Percentiles rank a stretch among this genome's conserved stretches.
These are phyloP conservation scores for Dalbergia oliveri DNA, from an alignment of 306 rosid genomes.

Conservation along the genomic window DNA sequence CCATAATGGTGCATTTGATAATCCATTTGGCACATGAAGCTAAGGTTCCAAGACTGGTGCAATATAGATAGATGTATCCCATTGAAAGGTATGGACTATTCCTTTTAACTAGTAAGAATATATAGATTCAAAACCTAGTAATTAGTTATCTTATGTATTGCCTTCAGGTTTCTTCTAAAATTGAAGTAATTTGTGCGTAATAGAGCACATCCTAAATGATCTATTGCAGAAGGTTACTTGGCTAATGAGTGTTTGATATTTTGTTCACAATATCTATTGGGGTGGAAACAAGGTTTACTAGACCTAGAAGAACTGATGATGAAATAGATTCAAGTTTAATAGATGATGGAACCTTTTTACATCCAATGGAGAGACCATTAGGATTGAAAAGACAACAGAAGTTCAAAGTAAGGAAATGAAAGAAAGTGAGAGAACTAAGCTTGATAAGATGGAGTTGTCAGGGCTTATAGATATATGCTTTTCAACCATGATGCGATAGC, in stretches of 20 bases:
- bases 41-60: not conserved
- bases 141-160: too few relatives aligned
- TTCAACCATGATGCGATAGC: not conserved
- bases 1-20: not conserved
- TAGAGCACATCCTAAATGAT: not conserved
- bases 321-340: not conserved
- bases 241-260: not conserved
- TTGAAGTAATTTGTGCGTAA: not conserved
- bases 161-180: not conserved
- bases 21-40: constrained; percentile 2
- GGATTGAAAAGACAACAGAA: not conserved
- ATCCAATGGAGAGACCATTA: not conserved
- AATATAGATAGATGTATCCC: constrained; percentile 2
- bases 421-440: not conserved
- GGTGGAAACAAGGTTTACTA: not conserved
- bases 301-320: not conserved
- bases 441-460: not conserved
- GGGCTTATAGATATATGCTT: constrained; percentile 11
- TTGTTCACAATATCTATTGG: not conserved
- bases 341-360: too few relatives aligned
- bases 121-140: not conserved
- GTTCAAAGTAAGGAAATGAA: not conserved
- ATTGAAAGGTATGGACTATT: not conserved
- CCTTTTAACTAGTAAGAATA: too few relatives aligned
- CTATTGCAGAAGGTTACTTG: not conserved